Base-by-base conservation (phyloP, 1,139 yeast species). In the Insectozyma bohioensis region DNA sequence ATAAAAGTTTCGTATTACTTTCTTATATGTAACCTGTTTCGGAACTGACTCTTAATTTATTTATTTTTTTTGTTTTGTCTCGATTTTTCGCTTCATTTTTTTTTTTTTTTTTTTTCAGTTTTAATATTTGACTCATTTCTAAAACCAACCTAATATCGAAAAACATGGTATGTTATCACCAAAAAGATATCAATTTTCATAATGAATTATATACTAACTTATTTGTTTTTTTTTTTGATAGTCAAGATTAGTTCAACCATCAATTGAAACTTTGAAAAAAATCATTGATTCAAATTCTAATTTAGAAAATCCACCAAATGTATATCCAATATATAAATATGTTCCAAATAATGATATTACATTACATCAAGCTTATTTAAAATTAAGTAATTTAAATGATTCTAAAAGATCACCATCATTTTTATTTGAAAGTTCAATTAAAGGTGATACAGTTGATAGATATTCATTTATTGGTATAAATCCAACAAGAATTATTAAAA, bases 341-440 rank as follows among this genome's bases (percentile, higher is more conserved):
- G 76, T 86, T 40, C 73, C 84, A 8, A 80, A 87, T 12, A 87
- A 84, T 40, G 84, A 84, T 41, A 63, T 88, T 49, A 86, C 95
- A 2, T 95, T 96, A 2, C 95, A 90, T 52, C 78, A 78, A 41
- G 97, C 97, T 0, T 92, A 90, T 55, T 67, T 94, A 53, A 85
- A 84, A 57, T 70, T 92, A 36, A 83, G 95, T 5, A 69, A 78
- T 33, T 76, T 90, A 34, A 87, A 87, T 39, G 72, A 80, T 35
- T 43, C 58, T n/a, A 54, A 65, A 7, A 73, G 84, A 47, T 51
- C 72, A 1, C 84, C 82, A 26, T 83, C 95, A 4, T 90, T 92
- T 50, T 65, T 92, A 39, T 76, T 92, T 46, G 98, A 92, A 56
- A 80, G 94, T 40, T 92, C 97, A 2, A 75, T 77, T 41, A 86